A percentile compares a stretch with the other conserved stretches of the same genome.
phyloP scores from a whole-genome alignment of 257 asterid species.

The Gentiana macrophylla region DNA sequence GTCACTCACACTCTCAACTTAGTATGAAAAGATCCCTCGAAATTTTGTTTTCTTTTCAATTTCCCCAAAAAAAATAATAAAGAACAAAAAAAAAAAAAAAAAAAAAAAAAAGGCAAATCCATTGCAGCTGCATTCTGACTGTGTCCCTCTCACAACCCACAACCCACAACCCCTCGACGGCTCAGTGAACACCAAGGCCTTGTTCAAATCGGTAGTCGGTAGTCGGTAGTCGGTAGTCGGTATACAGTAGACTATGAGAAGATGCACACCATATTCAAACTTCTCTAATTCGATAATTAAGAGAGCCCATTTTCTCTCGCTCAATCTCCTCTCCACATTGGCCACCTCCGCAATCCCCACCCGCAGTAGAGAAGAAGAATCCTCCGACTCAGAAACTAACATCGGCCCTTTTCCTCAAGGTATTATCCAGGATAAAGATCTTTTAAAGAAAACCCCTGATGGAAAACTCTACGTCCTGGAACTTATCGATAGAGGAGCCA shows the following conservation, averaged over 20 bases:
- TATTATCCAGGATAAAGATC: constrained; percentile 31
- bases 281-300: constrained; percentile 1
- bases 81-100: too few species aligned
- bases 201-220: too few species aligned
- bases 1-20: too few species aligned
- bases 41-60: too few species aligned
- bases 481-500: constrained; percentile 40
- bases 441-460: constrained; percentile 30
- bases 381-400: constrained; percentile 2
- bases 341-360: not conserved
- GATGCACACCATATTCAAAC: not conserved
- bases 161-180: too few species aligned
- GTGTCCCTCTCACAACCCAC: too few species aligned
- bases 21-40: too few species aligned
- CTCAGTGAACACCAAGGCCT: too few species aligned
- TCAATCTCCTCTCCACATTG: constrained; percentile 3
- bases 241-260: constrained; percentile 4
- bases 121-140: too few species aligned
- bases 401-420: constrained; percentile 2
- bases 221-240: too few species aligned
- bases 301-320: not conserved
- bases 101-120: too few species aligned
- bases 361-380: not conserved
- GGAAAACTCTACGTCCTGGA: constrained; percentile 50
- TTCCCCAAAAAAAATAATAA: too few species aligned